phyloP scores from a whole-genome alignment of 2,329 filamentous ascomycete genomes.

The Emmonsiellopsis sp. region DNA sequence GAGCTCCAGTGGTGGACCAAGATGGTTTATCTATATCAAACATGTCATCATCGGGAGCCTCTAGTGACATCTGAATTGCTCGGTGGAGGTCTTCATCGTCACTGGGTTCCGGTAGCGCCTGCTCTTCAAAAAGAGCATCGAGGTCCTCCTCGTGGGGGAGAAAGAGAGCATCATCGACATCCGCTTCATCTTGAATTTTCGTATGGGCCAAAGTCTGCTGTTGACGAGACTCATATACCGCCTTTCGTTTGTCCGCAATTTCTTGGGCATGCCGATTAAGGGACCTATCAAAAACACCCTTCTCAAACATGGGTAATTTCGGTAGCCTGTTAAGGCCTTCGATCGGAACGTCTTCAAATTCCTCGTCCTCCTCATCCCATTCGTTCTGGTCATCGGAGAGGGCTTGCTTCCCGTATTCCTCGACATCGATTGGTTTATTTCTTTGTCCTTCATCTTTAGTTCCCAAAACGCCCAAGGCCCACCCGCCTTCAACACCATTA shows the following conservation, averaged over 20 bases:
- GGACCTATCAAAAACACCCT: conserved; percentile 27
- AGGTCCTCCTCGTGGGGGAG: conserved; percentile 39
- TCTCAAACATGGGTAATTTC: conserved; percentile 41
- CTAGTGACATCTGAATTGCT: conserved; percentile 78
- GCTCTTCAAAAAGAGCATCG: conserved; percentile 50
- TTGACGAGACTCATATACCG: conserved; percentile 35
- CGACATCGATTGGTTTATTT: conserved; percentile 87
- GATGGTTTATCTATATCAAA: conserved; percentile 26
- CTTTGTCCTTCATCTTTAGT: conserved; percentile 69
- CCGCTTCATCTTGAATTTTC: conserved; percentile 7
- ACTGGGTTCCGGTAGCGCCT: conserved; percentile 26
- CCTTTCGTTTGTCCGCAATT: conserved; percentile 36
- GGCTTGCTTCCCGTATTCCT: conserved; percentile 46
- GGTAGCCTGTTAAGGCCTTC: conserved; percentile 80
- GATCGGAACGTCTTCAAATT: conserved; percentile 89
- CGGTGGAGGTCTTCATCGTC: conserved; percentile 68
- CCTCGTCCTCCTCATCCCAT: conserved; percentile 62
- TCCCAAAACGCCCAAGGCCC: conserved; percentile 88
- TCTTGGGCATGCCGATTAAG: conserved; percentile 21
- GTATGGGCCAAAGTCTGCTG: conserved; percentile 11
- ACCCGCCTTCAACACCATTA: conserved; percentile 86
- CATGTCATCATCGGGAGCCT: conserved; percentile 34
- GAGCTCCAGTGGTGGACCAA: conserved; percentile 23
- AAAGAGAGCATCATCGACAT: conserved; percentile 47
- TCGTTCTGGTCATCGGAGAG: conserved; percentile 51